These are phyloP conservation scores for Ceratobasidium sp. DNA, from an alignment of 1,284 basidiomycete genomes.

Conservation along the genomic window DNA sequence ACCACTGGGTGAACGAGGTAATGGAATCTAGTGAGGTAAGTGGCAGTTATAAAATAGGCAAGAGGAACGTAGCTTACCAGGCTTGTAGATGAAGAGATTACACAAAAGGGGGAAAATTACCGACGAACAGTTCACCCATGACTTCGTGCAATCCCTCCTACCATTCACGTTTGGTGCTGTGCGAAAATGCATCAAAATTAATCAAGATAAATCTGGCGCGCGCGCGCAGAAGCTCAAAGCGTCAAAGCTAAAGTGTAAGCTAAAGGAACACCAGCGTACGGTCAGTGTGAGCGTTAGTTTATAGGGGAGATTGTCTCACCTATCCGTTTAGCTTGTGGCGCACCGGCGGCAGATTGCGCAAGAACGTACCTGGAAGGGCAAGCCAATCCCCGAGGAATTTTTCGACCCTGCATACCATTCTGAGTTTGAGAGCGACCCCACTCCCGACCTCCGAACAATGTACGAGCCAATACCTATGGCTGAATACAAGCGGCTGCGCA, in stretches of 20 bases:
- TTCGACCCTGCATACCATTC: slow-evolving; percentile 23
- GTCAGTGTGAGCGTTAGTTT: background rate
- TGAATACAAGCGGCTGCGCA: slow-evolving; percentile 7
- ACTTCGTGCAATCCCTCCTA: background rate
- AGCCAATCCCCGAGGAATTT: slow-evolving; percentile 25
- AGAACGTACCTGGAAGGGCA: slow-evolving; percentile 20
- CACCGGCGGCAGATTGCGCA: slow-evolving; percentile 7
- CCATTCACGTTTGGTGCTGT: slow-evolving; percentile 14
- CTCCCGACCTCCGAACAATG: background rate
- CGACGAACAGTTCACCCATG: slow-evolving; percentile 24
- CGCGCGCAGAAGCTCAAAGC: slow-evolving; percentile 8
- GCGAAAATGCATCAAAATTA: slow-evolving; percentile 23
- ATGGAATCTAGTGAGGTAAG: slow-evolving; percentile 27
- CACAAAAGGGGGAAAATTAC: slow-evolving; percentile 17
- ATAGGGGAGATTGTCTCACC: too few relatives aligned
- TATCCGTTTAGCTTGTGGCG: slow-evolving; percentile 12
- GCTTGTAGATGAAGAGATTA: slow-evolving; percentile 6
- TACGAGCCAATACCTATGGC: background rate
- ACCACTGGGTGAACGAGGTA: slow-evolving; percentile 7
- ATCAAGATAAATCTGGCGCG: slow-evolving; percentile 6
- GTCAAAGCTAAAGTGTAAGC: slow-evolving; percentile 17
- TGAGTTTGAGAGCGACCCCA: slow-evolving; percentile 25
- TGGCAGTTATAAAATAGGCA: background rate
- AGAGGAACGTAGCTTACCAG: background rate
- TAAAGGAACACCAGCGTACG: slow-evolving; percentile 16